Evolutionary conservation across 108 stramenopile genomes (phyloP), one percentile per base, ranked within the genome.

Genomic region (Mediolabrus comicus): DNA sequence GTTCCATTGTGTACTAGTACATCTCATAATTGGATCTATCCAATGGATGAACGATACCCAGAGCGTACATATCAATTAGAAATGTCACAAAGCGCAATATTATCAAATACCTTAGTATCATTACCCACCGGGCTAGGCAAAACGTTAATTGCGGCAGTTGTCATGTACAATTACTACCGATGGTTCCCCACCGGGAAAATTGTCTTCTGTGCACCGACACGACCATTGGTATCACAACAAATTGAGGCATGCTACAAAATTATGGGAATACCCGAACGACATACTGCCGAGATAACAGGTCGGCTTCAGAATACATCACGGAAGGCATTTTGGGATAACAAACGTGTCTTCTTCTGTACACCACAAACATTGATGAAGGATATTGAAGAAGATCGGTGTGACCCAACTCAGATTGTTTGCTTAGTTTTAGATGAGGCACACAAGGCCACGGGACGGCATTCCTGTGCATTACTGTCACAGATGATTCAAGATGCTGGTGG

Each of bases 51-150:
- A 16, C 73, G 82, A 31, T 96, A 91, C 77, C 91, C 91, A 0
- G 65, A 75, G 34, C 86, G 98, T 41, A 74, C 83, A n/a, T 98
- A 98, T 69, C 98, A 98, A 70, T 36, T 85, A 3, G 80, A 87
- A 64, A 95, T 96, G 33, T 59, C 91, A 3, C 59, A 83, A 19
- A 69, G 91, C 5, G 91, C 91, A 11, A 65, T 99, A 8, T 67
- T 88, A 19, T 39, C 81, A 17, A 98, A 99, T 78, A 98, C 98
- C 13, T 84, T 99, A 3, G 97, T 98, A 0, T 83, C 86, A 7
- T 79, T 99, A 0, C 99, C 99, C 2, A 99, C 99, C 4, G 99
- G 98, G 30, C 60, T 98, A 17, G 99, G 99, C n/a, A 99, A 99
- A 71, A 99, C 99, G 1, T 70, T 98, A 26, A 98, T 99, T 66